A percentile compares a stretch with the other conserved stretches of the same genome.
phyloP scores from a whole-genome alignment of 73 alveolate species.

The Stentor roeselii region DNA sequence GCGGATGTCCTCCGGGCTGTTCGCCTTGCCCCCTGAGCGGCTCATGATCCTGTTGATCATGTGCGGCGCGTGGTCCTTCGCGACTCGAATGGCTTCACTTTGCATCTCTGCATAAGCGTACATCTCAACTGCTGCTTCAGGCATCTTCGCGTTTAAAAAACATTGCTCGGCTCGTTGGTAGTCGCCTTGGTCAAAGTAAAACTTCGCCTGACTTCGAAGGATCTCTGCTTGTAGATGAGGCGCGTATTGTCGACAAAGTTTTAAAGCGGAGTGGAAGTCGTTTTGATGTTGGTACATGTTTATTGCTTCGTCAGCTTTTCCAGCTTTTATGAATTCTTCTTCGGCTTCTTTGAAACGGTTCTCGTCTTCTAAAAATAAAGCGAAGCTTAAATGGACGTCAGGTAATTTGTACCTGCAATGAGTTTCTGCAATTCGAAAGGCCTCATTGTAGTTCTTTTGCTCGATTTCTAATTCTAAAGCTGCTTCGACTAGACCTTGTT shows the following conservation, averaged over 20 bases:
- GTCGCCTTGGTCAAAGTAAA: slow-evolving; percentile 90
- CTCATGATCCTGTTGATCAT: slow-evolving; percentile 81
- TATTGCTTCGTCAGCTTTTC: slow-evolving; percentile 99
- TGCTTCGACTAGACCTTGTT: slow-evolving; percentile 96
- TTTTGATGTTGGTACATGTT: slow-evolving; percentile 96
- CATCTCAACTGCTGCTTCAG: slow-evolving; percentile 90
- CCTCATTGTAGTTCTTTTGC: slow-evolving; percentile 92
- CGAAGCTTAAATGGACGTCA: slow-evolving; percentile 96
- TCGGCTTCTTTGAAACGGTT: slow-evolving; percentile 98
- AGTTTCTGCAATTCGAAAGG: slow-evolving; percentile 91
- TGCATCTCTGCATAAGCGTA: slow-evolving; percentile 82
- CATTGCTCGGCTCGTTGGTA: slow-evolving; percentile 94
- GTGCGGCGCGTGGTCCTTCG: slow-evolving; percentile 98
- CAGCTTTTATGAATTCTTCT: slow-evolving; percentile 98
- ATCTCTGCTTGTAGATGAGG: slow-evolving; percentile 85
- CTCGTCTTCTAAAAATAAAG: slow-evolving; percentile 96
- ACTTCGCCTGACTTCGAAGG: slow-evolving; percentile 88
- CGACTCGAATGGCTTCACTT: slow-evolving; percentile 93
- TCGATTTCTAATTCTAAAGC: slow-evolving; percentile 96
- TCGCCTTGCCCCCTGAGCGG: slow-evolving; percentile 42
- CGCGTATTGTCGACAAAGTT: slow-evolving; percentile 95
- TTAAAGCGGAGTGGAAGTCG: slow-evolving; percentile 98
- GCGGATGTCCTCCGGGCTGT: slow-evolving; percentile 74
- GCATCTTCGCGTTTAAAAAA: slow-evolving; percentile 93
- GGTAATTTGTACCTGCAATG: slow-evolving; percentile 94